Conservation (phyloP, 1,284 basidiomycete species). For the Melanopsichium pennsylvanicum region DNA sequence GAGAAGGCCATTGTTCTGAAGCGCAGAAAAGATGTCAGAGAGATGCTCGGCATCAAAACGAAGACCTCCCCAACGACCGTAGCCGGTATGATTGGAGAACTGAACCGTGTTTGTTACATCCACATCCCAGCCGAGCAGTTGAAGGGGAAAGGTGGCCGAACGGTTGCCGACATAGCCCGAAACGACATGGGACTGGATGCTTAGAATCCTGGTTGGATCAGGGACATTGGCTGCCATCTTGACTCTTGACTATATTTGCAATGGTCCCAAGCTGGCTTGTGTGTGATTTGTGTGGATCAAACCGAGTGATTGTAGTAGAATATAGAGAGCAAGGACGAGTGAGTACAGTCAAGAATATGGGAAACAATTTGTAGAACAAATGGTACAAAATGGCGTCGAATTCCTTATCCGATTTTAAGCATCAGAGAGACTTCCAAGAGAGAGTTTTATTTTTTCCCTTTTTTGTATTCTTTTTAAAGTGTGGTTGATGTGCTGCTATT, state of each 20-base stretch:
- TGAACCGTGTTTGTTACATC: constrained; percentile 94
- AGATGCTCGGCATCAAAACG: constrained; percentile 66
- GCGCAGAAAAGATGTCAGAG: constrained; percentile 63
- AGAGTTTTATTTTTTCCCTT: too few species aligned
- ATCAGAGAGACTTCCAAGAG: background rate
- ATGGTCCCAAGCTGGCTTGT: background rate
- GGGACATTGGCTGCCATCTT: constrained; percentile 47
- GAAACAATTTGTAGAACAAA: background rate
- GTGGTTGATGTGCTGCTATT: too few species aligned
- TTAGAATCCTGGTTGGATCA: constrained; percentile 66
- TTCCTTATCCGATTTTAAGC: constrained; percentile 14
- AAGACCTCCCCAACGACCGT: constrained; percentile 67
- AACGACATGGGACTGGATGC: constrained; percentile 89
- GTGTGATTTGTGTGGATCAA: background rate
- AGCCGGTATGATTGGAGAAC: constrained; percentile 83
- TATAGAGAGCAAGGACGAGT: background rate
- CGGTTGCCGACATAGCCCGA: constrained; percentile 88
- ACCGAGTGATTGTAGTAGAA: background rate
- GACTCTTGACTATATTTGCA: too few species aligned
- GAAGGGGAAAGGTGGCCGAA: constrained; percentile 92
- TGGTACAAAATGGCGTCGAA: background rate
- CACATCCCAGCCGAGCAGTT: constrained; percentile 93
- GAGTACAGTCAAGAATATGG: background rate
- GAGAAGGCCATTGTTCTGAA: constrained; percentile 55
- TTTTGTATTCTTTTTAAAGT: background rate